phyloP scores from a whole-genome alignment of 257 asterid genomes.

The Echium plantagineum region DNA sequence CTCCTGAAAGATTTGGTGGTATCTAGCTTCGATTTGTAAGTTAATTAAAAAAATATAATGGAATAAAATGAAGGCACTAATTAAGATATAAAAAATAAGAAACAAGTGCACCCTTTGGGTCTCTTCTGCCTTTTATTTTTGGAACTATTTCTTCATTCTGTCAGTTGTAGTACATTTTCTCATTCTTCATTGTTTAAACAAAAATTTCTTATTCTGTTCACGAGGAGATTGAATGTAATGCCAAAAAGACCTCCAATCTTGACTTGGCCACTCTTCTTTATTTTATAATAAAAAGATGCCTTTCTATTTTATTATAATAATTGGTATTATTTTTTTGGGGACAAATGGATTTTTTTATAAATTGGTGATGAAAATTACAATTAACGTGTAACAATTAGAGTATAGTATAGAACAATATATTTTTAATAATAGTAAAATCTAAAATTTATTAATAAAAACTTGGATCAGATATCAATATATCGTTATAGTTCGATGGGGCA shows the following conservation, averaged over 20 bases:
- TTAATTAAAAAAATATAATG: neutral
- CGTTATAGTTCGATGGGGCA: too few relatives aligned
- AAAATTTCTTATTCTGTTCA: conserved; percentile 44
- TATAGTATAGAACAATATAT: too few relatives aligned
- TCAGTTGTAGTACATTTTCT: conserved; percentile 17
- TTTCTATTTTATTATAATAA: conserved; percentile 1
- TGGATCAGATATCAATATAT: too few relatives aligned
- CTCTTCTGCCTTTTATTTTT: conserved; percentile 21
- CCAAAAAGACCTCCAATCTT: conserved; percentile 43
- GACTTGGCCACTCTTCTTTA: conserved; percentile 53
- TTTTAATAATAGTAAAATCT: too few relatives aligned
- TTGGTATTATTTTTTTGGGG: too few relatives aligned
- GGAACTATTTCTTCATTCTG: conserved; percentile 21
- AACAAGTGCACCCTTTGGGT: conserved; percentile 11
- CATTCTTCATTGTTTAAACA: conserved; percentile 7
- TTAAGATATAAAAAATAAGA: conserved; percentile 16
- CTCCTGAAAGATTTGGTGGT: neutral
- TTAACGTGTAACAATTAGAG: too few relatives aligned
- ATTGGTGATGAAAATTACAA: too few relatives aligned
- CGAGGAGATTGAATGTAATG: conserved; percentile 35
- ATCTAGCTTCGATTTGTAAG: neutral
- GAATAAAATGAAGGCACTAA: conserved; percentile 8
- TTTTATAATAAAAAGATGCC: conserved; percentile 24
- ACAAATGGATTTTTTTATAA: too few relatives aligned
- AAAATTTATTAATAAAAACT: too few relatives aligned